Conservation (phyloP, 805 yeast species). For the Saturnispora bothae region DNA sequence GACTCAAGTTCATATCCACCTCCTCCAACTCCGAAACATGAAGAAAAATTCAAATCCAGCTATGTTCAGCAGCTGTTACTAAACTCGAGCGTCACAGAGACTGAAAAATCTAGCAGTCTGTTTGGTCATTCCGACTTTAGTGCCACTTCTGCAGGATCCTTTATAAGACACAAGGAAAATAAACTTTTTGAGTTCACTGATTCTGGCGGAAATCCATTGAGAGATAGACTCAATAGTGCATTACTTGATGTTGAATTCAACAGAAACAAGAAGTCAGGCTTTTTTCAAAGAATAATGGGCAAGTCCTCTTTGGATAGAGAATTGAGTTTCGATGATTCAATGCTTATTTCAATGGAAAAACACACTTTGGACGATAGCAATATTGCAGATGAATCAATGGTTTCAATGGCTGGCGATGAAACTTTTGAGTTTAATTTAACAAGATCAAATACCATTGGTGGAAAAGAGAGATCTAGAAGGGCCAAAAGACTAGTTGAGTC, state of each 20-base stretch:
- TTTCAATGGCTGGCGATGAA: background rate
- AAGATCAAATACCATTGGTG: slow-evolving; percentile 60
- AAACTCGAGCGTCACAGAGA: slow-evolving; percentile 22
- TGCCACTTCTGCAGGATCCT: slow-evolving; percentile 85
- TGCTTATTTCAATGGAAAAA: slow-evolving; percentile 18
- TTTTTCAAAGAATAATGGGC: slow-evolving; percentile 5
- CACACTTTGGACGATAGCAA: slow-evolving; percentile 1
- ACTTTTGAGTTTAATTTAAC: slow-evolving; percentile 36
- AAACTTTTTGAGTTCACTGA: slow-evolving; percentile 11
- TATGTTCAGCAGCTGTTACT: slow-evolving; percentile 21
- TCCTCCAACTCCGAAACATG: slow-evolving; percentile 32
- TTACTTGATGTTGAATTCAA: slow-evolving; percentile 15
- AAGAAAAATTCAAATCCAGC: slow-evolving; percentile 15
- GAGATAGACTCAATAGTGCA: slow-evolving; percentile 26
- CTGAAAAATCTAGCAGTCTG: slow-evolving; percentile 32
- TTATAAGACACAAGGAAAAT: slow-evolving; percentile 50
- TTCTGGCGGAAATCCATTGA: slow-evolving; percentile 13
- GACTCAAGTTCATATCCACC: slow-evolving; percentile 1
- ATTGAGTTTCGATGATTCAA: slow-evolving; percentile 25
- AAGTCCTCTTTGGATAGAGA: slow-evolving; percentile 13
- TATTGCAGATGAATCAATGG: background rate
- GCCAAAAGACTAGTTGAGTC: slow-evolving; percentile 52
- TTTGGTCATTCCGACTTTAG: slow-evolving; percentile 61
- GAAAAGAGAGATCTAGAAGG: slow-evolving; percentile 60
- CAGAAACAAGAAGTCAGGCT: slow-evolving; percentile 12